Conservation (phyloP, 2,329 filamentous ascomycete genomes). For the Leptoxyphium fumago region DNA sequence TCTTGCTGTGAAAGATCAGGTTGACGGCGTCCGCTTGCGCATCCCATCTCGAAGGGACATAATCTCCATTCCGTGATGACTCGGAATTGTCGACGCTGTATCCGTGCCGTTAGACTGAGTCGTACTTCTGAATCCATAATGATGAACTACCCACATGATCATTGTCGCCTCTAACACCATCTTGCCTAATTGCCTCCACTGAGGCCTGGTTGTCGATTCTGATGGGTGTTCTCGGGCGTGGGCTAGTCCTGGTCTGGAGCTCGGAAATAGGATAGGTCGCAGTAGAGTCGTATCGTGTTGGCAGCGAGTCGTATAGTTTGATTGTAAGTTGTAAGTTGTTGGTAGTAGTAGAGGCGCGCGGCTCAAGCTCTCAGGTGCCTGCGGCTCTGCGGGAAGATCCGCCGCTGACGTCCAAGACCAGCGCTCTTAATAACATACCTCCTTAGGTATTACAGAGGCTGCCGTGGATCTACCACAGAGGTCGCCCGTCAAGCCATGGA, state of each 20-base stretch:
- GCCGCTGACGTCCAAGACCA: background rate
- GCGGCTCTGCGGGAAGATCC: background rate
- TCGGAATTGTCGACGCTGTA: conserved; percentile 90
- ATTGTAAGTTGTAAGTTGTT: background rate
- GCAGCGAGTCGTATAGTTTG: background rate
- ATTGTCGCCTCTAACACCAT: conserved; percentile 99
- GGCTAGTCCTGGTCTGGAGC: background rate
- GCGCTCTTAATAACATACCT: too few species aligned
- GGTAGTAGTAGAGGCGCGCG: background rate
- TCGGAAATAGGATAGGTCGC: background rate
- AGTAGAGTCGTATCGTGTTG: background rate
- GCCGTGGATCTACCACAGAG: too few species aligned
- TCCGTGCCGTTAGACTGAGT: conserved; percentile 10
- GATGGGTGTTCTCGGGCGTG: background rate
- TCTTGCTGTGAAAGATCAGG: conserved; percentile 91
- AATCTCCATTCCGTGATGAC: conserved; percentile 92
- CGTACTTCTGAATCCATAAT: conserved; percentile 6
- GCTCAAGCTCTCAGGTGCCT: background rate
- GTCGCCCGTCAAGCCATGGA: too few species aligned
- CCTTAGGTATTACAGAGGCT: too few species aligned
- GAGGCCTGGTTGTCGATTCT: background rate
- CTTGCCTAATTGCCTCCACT: conserved; percentile 34
- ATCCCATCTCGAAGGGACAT: conserved; percentile 81
- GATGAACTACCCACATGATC: conserved; percentile 50
- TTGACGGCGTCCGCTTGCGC: conserved; percentile 91